phyloP scores from a whole-genome alignment of 2,329 filamentous ascomycete genomes.

The Hansfordia pulvinata region DNA sequence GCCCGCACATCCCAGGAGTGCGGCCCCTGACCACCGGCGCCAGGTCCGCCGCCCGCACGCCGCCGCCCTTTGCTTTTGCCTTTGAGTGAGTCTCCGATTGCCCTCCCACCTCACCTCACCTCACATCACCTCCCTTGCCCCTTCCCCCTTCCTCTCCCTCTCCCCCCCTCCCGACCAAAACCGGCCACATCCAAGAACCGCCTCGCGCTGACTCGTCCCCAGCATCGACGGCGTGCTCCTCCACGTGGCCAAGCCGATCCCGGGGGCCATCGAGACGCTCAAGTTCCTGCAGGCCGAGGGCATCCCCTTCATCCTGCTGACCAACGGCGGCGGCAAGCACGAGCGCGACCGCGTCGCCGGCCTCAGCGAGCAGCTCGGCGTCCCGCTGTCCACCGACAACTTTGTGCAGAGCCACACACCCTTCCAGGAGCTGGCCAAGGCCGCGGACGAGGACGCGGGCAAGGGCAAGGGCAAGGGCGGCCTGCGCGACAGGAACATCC shows the following conservation, averaged over 20 bases:
- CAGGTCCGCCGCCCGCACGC: no score
- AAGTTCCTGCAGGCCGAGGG: slow-evolving; percentile 56
- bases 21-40: no score
- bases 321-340: slow-evolving; percentile 83
- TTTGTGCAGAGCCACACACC: slow-evolving; percentile 90
- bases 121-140: slow-evolving; percentile 4
- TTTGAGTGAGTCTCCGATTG: slow-evolving; percentile 17
- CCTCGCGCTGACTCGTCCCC: slow-evolving; percentile 4
- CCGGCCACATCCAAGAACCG: no score
- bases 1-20: no score
- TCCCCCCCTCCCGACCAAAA: no score
- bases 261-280: slow-evolving; percentile 63
- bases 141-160: slow-evolving; percentile 1
- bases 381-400: slow-evolving; percentile 51
- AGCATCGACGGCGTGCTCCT: slow-evolving; percentile 91
- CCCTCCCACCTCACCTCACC: no score
- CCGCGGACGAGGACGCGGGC: no score
- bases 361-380: slow-evolving; percentile 49
- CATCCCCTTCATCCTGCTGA: slow-evolving; percentile 88
- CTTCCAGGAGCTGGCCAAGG: slow-evolving; percentile 56
- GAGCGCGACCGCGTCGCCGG: slow-evolving; percentile 63
- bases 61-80: slow-evolving; percentile 24
- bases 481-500: slow-evolving; percentile 51
- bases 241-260: slow-evolving; percentile 65
- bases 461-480: slow-evolving; percentile 35